Percentiles rank a stretch among this genome's conserved stretches.
phyloP scores from a whole-genome alignment of 2,329 filamentous ascomycete genomes.

The Lecanicillium sp. region DNA sequence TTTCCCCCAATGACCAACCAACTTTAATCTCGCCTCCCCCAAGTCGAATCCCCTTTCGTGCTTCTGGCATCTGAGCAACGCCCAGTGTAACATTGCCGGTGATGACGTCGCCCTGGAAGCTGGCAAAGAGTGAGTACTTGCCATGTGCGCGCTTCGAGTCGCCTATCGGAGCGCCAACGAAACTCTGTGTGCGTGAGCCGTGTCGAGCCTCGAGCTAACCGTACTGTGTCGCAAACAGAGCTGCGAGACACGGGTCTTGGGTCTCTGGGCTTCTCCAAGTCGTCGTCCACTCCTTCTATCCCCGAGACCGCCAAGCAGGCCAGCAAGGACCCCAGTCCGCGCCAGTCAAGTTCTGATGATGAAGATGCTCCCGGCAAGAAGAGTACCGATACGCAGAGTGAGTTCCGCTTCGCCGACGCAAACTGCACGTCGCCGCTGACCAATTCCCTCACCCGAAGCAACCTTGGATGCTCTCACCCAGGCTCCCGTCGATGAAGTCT shows the following conservation, averaged over 20 bases:
- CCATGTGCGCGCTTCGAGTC: slow-evolving; percentile 6
- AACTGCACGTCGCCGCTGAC: no score
- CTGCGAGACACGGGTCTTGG: slow-evolving; percentile 96
- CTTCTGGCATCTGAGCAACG: no score
- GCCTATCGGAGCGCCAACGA: slow-evolving; percentile 1
- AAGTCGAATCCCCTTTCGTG: no score
- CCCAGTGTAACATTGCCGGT: no score
- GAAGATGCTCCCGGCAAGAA: slow-evolving; percentile 31
- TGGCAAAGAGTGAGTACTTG: slow-evolving; percentile 44
- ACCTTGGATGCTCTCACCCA: slow-evolving; percentile 78
- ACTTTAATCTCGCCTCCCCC: no score
- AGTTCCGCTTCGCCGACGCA: not conserved
- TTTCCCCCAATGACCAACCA: no score
- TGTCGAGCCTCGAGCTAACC: no score
- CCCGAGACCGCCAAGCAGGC: slow-evolving; percentile 56
- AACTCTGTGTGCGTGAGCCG: not conserved
- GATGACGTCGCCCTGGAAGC: slow-evolving; percentile 39
- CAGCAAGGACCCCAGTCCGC: slow-evolving; percentile 71
- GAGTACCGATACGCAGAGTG: slow-evolving; percentile 33
- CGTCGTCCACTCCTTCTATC: slow-evolving; percentile 87
- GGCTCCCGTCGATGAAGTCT: slow-evolving; percentile 56
- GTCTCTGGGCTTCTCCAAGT: slow-evolving; percentile 80
- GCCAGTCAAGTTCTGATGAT: slow-evolving; percentile 20
- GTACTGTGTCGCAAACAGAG: slow-evolving; percentile 34
- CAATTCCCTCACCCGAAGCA: slow-evolving; percentile 37